These are phyloP conservation scores for Uronychia setigera DNA, from an alignment of 73 alveolate genomes.

Conservation along the genomic window DNA sequence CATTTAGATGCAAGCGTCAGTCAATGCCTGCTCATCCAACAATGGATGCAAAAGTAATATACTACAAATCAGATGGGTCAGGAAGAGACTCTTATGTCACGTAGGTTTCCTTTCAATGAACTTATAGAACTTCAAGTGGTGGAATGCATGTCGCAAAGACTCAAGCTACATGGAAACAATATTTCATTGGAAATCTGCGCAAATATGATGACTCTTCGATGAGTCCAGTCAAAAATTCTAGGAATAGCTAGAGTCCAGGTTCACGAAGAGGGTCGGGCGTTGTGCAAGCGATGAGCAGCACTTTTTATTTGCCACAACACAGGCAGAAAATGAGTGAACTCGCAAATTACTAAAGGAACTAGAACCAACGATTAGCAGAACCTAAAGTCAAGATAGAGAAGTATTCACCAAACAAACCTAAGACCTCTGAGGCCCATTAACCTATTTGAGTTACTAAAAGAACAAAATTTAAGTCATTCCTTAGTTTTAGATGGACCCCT, in stretches of 20 bases:
- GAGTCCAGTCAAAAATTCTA: not conserved
- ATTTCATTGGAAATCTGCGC: not conserved
- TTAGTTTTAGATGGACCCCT: too few species aligned
- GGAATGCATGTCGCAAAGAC: constrained; percentile 7
- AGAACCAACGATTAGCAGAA: not conserved
- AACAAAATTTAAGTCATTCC: too few species aligned
- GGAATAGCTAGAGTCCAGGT: too few species aligned
- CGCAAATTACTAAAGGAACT: not conserved
- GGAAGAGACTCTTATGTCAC: constrained; percentile 33
- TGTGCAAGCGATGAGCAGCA: not conserved
- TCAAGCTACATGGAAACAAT: not conserved
- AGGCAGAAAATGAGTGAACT: not conserved
- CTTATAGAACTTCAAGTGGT: not conserved
- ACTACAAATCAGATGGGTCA: constrained; percentile 32
- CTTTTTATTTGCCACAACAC: not conserved
- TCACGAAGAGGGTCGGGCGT: not conserved
- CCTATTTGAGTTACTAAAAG: too few species aligned
- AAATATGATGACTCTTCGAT: not conserved
- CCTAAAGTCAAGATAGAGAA: not conserved
- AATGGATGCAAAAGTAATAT: not conserved
- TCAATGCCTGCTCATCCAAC: not conserved
- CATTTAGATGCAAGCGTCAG: not conserved
- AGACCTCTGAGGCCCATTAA: not conserved
- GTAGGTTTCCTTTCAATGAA: not conserved
- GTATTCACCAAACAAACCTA: not conserved